Base-by-base conservation (phyloP, 371 early-diverging fungal genomes). In the Zancudomyces culisetae region DNA sequence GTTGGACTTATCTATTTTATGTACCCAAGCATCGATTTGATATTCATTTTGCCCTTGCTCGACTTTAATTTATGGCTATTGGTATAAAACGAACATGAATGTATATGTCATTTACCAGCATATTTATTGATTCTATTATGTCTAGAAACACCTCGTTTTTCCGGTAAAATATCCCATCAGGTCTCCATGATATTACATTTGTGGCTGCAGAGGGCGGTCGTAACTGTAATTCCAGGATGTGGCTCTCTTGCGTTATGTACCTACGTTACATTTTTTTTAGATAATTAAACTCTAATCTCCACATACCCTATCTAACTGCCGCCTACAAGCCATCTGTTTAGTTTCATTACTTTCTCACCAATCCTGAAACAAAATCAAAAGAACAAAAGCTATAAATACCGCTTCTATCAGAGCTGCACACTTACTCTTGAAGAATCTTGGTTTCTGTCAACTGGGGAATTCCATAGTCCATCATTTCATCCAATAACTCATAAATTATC, bases 391-490 rank as follows among this genome's bases (percentile, higher is more conserved):
- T 24, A n/a, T 10, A 27, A 27, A 47, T 4, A 35, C 42, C 22
- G 55, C 72, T 48, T 62, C 80, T 19, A 28, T 13, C 18, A 19
- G 13, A 40, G 13, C 13, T 40, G n/a, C n/a, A 13, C 12, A 13
- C 6, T 24, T 49, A 49, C 82, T 92, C 93, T 71, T 93, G 83
- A 51, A 98, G 70, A 54, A 95, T 93, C 72, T 94, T 93, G 26
- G 89, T 79, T 65, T 98, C 96, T 4, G 96, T 96, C 2, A 91
- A 92, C 63, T 98, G 98, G 27, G 98, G 96, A 66, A 93, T 88
- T 22, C 98, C 98, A 64, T 92, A 98, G 67, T 98, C 98, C 94
- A 95, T 93, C 92, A 98, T 98, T 67, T 98, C 98, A 69, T 98
- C 98, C 64, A 98, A 69, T 27, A 98, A 71, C 70, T 98, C 98